Evolutionary conservation across 176 grass and related monocot genomes (phyloP).

Genomic region (Raddia guianensis): DNA sequence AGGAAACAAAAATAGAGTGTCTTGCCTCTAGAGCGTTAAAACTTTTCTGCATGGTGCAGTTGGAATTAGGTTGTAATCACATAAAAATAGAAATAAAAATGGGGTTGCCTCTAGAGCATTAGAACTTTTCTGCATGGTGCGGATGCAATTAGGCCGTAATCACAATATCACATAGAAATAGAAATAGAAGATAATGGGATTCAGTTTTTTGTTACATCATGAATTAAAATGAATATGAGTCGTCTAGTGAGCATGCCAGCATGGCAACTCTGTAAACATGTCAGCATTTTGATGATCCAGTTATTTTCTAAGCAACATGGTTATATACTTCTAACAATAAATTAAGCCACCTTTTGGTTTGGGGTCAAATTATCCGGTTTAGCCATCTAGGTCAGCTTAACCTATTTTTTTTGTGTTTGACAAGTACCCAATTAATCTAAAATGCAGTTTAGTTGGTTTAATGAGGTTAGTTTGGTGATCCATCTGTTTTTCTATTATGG

Average conservation of each 20-base stretch:
- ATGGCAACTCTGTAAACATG: not conserved
- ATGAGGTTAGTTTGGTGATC: too few relatives aligned
- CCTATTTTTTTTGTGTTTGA: too few relatives aligned
- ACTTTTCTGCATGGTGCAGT: not conserved
- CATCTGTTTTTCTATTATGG: too few relatives aligned
- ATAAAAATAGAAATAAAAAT: not conserved
- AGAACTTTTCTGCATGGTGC: conserved; percentile 3
- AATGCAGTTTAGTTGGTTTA: too few relatives aligned
- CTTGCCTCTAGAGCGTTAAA: conserved; percentile 22
- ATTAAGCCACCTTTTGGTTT: not conserved
- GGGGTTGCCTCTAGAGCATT: conserved; percentile 11
- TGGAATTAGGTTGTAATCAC: not conserved
- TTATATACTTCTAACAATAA: conserved; percentile 19
- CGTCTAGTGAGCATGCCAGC: conserved; percentile 3
- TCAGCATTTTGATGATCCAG: conserved; percentile 16
- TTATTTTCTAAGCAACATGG: conserved; percentile 17
- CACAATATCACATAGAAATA: too few relatives aligned
- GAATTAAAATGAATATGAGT: conserved; percentile 18
- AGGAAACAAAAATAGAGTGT: not conserved
- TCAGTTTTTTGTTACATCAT: conserved; percentile 5
- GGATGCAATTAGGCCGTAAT: conserved; percentile 8
- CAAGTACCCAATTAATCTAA: too few relatives aligned
- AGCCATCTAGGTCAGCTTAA: too few relatives aligned
- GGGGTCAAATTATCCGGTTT: too few relatives aligned
- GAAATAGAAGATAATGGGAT: not conserved